Conservation (phyloP, 2,329 filamentous ascomycete genomes). For the Phoma herbarum region DNA sequence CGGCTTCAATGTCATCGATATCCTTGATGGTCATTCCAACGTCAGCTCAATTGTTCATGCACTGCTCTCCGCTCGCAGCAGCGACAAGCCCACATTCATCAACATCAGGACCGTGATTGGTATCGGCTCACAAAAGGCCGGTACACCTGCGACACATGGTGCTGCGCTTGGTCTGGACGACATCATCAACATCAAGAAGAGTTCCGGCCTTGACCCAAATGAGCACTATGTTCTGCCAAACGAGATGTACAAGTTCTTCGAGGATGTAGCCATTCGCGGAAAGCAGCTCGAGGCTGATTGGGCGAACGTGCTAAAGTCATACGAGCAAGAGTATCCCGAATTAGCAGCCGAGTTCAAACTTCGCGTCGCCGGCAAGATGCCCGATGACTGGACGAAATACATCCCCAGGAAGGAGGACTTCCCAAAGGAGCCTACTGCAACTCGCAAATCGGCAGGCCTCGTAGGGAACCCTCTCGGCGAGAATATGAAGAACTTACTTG, state of each 20-base stretch:
- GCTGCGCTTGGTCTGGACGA: neutral
- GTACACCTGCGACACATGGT: constrained; percentile 5
- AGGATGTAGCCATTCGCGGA: neutral
- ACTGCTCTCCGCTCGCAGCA: constrained; percentile 54
- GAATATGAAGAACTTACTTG: constrained; percentile 91
- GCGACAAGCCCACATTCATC: constrained; percentile 64
- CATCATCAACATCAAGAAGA: neutral
- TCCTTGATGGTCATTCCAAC: neutral
- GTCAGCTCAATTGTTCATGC: constrained; percentile 48
- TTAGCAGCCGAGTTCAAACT: constrained; percentile 59
- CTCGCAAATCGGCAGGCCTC: neutral
- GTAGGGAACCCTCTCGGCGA: constrained; percentile 63
- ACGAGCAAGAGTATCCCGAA: constrained; percentile 54
- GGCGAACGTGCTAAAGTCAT: neutral
- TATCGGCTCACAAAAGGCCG: constrained; percentile 51
- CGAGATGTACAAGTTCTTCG: neutral
- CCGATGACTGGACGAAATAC: constrained; percentile 58
- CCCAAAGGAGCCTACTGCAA: constrained; percentile 53
- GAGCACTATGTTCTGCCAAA: neutral
- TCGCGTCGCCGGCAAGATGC: constrained; percentile 58
- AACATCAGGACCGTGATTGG: constrained; percentile 66
- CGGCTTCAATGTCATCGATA: neutral
- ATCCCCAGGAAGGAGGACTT: constrained; percentile 58
- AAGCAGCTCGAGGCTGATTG: neutral
- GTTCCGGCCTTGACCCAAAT: neutral